phyloP scores from a whole-genome alignment of 371 early-diverging fungal species.

The Mucor ambiguus region DNA sequence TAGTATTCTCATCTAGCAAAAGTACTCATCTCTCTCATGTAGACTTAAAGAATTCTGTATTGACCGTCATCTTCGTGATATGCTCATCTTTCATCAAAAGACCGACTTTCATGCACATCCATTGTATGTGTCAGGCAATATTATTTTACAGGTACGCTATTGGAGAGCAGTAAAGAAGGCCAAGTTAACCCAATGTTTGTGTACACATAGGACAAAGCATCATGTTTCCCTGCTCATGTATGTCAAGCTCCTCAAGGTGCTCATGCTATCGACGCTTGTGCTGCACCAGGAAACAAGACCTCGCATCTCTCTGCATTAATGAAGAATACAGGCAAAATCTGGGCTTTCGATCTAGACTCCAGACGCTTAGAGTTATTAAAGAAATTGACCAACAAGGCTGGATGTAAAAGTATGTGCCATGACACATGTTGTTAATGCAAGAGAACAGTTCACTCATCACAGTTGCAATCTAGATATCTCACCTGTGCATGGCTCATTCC shows the following conservation, averaged over 20 bases:
- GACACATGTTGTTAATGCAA: background rate
- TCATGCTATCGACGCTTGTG: slow-evolving; percentile 95
- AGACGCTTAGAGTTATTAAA: slow-evolving; percentile 81
- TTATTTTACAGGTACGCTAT: slow-evolving; percentile 79
- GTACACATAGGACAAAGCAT: slow-evolving; percentile 84
- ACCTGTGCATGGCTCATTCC: slow-evolving; percentile 67
- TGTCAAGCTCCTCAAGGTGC: slow-evolving; percentile 72
- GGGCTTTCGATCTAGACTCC: slow-evolving; percentile 91
- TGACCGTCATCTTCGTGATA: slow-evolving; percentile 79
- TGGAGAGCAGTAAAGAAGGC: background rate
- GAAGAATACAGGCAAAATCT: slow-evolving; percentile 86
- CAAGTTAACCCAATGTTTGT: background rate
- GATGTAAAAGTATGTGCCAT: slow-evolving; percentile 76
- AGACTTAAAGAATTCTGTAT: slow-evolving; percentile 49
- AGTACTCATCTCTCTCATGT: background rate
- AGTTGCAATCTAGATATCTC: slow-evolving; percentile 50
- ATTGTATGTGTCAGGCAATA: slow-evolving; percentile 70
- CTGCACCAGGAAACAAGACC: slow-evolving; percentile 99
- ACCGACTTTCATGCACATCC: slow-evolving; percentile 84
- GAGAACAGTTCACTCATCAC: background rate
- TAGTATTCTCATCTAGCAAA: background rate
- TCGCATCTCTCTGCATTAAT: slow-evolving; percentile 89
- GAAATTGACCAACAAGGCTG: slow-evolving; percentile 72
- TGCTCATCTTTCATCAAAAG: slow-evolving; percentile 84
- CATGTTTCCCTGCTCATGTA: slow-evolving; percentile 96